Evolutionary conservation across 2,329 filamentous ascomycete genomes (phyloP).

Genomic region (Mariannaea sp.): DNA sequence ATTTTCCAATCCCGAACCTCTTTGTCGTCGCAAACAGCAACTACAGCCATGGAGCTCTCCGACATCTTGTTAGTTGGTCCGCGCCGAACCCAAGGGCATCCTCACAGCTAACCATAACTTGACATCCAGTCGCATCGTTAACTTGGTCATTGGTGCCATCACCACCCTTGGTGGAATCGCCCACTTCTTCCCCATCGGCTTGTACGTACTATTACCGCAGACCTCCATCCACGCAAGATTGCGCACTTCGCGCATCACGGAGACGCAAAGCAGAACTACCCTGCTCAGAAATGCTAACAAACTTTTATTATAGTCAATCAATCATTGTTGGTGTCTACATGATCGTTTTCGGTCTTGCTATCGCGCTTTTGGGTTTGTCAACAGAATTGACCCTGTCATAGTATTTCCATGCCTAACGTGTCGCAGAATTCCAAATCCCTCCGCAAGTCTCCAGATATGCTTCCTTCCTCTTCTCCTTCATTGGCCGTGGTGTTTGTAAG

Average conservation of each 20-base stretch:
- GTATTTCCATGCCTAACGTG: conserved; percentile 28
- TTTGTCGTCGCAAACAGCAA: conserved; percentile 6
- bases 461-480: conserved; percentile 96
- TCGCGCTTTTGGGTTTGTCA: conserved; percentile 68
- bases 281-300: conserved; percentile 25
- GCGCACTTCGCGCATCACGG: neutral
- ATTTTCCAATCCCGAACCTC: neutral
- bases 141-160: conserved; percentile 83
- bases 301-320: conserved; percentile 36
- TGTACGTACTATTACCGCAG: conserved; percentile 55
- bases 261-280: neutral
- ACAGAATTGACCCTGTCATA: conserved; percentile 20
- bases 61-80: conserved; percentile 76
- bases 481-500: conserved; percentile 93
- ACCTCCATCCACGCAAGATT: conserved; percentile 1
- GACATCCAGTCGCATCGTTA: conserved; percentile 80
- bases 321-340: conserved; percentile 86
- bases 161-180: conserved; percentile 85
- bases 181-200: conserved; percentile 66
- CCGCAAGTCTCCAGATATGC: conserved; percentile 92
- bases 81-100: conserved; percentile 8
- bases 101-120: conserved; percentile 43
- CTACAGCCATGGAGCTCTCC: conserved; percentile 78
- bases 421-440: conserved; percentile 86
- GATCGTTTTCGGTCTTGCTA: conserved; percentile 84